Base-by-base conservation (phyloP, 768 basidiomycete species). In the Macrolepiota albuminosa region DNA sequence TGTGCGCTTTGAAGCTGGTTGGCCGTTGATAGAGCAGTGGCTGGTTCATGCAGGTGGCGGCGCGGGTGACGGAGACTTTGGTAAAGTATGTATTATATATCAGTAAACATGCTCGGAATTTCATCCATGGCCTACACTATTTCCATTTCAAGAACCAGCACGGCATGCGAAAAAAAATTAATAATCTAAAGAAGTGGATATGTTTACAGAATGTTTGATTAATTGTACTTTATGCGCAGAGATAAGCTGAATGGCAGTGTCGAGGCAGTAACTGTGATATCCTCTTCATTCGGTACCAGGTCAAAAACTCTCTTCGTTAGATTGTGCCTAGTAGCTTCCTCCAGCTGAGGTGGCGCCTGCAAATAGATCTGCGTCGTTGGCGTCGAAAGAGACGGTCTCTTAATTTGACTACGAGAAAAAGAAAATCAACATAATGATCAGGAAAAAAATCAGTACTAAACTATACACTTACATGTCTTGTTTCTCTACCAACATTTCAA, bases 271-370 rank as follows among this genome's bases (percentile, higher is more conserved):
- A 99, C 92, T 4, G 85, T 85, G 49, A 98, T 76, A 64, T 93
- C 91, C 24, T 87, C 91, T 1, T 88, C 91, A 18, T 84, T 78
- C 31, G 77, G 75, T 24, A 98, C 82, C 13, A 99, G 75, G 63
- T 98, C 95, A 1, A 81, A 84, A 0, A 98, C 83, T 66, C 82
- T 88, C 80, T 91, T 95, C 69, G 87, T 82, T 52, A 99, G 78
- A 71, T 99, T 98, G 5, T 89, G 88, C n/a, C 93, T 84, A 8
- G 95, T 98, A 7, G 86, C 86, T 69, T 85, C 78, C 71, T 97
- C 93, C 14, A 99, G 81, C 68, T 93, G 92, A 5, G 93, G 91
- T 8, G 97, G 96, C 1, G 92, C 91, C 72, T 96, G 93, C 71
- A 95, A 85, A 78, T 97, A 99, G 42, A 98, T 86, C 40, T 88